Conservation (phyloP, 345 rosid species). For the Sonneratia alba region DNA sequence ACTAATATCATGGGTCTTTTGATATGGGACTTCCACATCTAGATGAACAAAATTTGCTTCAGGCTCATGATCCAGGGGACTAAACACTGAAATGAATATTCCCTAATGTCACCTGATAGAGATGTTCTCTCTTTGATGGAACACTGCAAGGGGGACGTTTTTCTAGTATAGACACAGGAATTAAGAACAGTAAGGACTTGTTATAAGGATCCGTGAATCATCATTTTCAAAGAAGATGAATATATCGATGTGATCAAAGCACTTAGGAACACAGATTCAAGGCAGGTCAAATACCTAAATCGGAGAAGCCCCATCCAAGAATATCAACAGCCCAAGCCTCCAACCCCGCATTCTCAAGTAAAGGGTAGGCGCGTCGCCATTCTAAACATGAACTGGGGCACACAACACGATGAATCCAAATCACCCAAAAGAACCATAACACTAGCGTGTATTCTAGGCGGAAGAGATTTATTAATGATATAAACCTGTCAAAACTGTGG, state of each 20-base stretch:
- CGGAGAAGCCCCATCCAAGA: constrained; percentile 93
- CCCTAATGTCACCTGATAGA: constrained; percentile 39
- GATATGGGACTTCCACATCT: constrained; percentile 80
- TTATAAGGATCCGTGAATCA: background rate
- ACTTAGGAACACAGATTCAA: background rate
- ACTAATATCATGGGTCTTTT: constrained; percentile 73
- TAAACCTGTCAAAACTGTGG: constrained; percentile 85
- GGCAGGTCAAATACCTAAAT: constrained; percentile 36
- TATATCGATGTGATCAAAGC: background rate
- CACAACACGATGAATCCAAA: background rate
- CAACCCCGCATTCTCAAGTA: constrained; percentile 64
- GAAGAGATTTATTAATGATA: background rate
- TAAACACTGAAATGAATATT: background rate
- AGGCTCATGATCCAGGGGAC: background rate
- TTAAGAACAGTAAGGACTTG: background rate
- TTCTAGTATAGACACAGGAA: constrained; percentile 22
- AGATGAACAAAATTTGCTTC: background rate
- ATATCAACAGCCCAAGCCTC: constrained; percentile 90
- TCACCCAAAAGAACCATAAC: background rate
- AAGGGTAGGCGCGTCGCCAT: constrained; percentile 61
- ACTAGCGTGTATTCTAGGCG: too few relatives aligned
- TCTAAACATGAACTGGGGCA: constrained; percentile 64
- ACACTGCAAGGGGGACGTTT: constrained; percentile 59
- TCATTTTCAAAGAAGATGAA: background rate
- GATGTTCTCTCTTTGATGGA: constrained; percentile 60